These are phyloP conservation scores for Tubosaeta brunneosetosa DNA, from an alignment of 768 basidiomycete species.

Conservation along the genomic window DNA sequence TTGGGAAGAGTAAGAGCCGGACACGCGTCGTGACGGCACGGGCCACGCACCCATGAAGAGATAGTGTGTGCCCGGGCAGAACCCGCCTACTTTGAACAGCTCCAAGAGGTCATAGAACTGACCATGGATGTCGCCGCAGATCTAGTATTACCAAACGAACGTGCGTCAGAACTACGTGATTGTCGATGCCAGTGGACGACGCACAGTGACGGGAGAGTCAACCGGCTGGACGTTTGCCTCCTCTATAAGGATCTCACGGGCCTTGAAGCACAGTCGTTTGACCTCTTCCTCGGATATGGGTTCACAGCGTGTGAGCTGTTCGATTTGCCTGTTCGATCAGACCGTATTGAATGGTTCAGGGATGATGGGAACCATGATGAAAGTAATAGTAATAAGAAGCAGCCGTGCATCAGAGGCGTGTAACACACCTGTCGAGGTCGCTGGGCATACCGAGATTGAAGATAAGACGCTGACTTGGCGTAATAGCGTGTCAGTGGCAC, in stretches of 20 bases:
- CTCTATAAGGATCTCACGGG: slow-evolving; percentile 93
- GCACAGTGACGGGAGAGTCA: slow-evolving; percentile 91
- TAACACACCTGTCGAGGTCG: slow-evolving; percentile 52
- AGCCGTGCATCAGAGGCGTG: slow-evolving; percentile 28
- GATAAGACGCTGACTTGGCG: slow-evolving; percentile 31
- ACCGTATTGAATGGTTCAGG: slow-evolving; percentile 12
- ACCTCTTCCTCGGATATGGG: slow-evolving; percentile 95
- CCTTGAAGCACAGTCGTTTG: slow-evolving; percentile 91
- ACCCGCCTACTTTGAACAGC: slow-evolving; percentile 88
- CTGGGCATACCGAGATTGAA: slow-evolving; percentile 40
- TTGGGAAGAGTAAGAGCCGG: slow-evolving; percentile 28
- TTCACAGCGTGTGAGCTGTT: slow-evolving; percentile 88
- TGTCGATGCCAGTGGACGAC: slow-evolving; percentile 25
- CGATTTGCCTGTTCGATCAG: slow-evolving; percentile 70
- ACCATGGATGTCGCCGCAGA: slow-evolving; percentile 95
- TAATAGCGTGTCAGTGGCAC: slow-evolving; percentile 27
- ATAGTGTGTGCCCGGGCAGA: slow-evolving; percentile 91
- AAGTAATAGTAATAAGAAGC: slow-evolving; percentile 12
- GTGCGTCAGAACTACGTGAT: slow-evolving; percentile 6
- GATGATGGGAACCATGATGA: slow-evolving; percentile 16
- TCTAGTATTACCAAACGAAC: slow-evolving; percentile 39
- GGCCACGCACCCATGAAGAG: slow-evolving; percentile 82
- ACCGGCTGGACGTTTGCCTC: slow-evolving; percentile 97
- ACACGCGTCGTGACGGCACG: not conserved
- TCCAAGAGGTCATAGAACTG: slow-evolving; percentile 97